Evolutionary conservation across 192 early-diverging fungal genomes (phyloP), one percentile per base, ranked within the genome.

Genomic region (Coemansia asiatica): DNA sequence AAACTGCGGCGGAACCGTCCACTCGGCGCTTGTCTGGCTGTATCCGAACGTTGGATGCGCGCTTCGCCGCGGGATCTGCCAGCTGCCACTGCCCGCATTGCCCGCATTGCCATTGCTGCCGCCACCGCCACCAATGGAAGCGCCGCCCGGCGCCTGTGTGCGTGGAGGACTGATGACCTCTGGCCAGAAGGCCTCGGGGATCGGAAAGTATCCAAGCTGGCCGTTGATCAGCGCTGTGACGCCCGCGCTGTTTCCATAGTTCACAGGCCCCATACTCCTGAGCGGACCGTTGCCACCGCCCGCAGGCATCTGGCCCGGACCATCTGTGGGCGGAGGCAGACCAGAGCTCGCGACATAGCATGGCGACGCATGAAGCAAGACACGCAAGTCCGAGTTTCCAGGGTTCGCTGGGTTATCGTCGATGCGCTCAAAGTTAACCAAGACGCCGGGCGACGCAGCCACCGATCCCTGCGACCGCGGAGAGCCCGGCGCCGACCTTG

Each of bases 121-220:
- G 51, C 13, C 6, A 6, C 23, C 38, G 31, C 59, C 38, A 2
- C 46, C n/a, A 19, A 56, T 61, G 27, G 51, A 40, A 9, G 26
- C 29, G 9, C 33, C 13, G n/a, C 63, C 69, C 1, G 44, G 49
- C 18, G 54, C 38, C 10, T 9, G 40, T 13, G 40, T 12, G 40
- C 64, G 58, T 12, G 69, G 76, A 40, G 76, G 61, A 18, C 8
- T 33, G 49, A 79, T 73, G 2, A 64, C 40, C 26, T 87, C 85
- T 2, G 87, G 85, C 90, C 88, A 90, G 73, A 85, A 94, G 19
- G 87, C 54, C 58, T 93, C 90, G 2, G 90, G 90, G 9, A 93
- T 87, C 4, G 90, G 90, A 73, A 92, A 91, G 62, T 87, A 81
- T 15, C 81, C 82, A 6, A 83, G 33, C 15, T 84, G 71, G 4